Percentiles rank a stretch among this genome's conserved stretches.
phyloP scores from a whole-genome alignment of 192 early-diverging fungal species.

The Coemansia reversa region DNA sequence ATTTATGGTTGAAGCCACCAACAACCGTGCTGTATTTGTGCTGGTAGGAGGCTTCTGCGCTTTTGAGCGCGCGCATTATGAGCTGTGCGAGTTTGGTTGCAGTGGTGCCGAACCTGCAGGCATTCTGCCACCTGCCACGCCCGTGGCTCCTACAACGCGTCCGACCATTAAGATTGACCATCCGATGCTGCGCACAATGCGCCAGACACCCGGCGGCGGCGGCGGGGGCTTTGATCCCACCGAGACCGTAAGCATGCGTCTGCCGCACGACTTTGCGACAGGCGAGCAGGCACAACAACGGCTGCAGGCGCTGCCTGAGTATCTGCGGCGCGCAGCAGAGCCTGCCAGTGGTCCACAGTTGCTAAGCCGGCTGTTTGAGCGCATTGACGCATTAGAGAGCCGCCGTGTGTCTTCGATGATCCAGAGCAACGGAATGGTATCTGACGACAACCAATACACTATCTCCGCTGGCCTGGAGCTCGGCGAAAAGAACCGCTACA shows the following conservation, averaged over 20 bases:
- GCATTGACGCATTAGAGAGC: constrained; percentile 67
- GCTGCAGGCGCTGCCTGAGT: constrained; percentile 21
- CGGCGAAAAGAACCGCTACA: constrained; percentile 79
- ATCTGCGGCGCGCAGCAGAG: constrained; percentile 32
- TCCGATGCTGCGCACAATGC: constrained; percentile 49
- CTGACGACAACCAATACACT: constrained; percentile 60
- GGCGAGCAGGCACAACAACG: constrained; percentile 19
- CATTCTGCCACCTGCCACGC: background rate
- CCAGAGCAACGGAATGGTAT: constrained; percentile 50
- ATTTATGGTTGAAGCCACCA: constrained; percentile 56
- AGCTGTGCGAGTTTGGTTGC: constrained; percentile 23
- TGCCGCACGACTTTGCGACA: constrained; percentile 30
- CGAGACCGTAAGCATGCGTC: constrained; percentile 36
- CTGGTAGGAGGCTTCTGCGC: constrained; percentile 39
- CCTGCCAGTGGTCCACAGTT: constrained; percentile 28
- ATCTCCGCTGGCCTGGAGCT: constrained; percentile 69
- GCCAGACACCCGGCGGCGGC: constrained; percentile 45
- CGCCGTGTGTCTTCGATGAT: constrained; percentile 70
- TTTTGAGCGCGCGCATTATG: constrained; percentile 19
- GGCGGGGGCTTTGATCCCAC: constrained; percentile 38
- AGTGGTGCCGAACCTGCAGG: background rate
- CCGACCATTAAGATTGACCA: constrained; percentile 33
- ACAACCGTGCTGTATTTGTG: constrained; percentile 26
- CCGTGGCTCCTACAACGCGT: background rate
- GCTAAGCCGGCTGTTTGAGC: constrained; percentile 45